Percentiles rank a stretch among this genome's conserved stretches.
phyloP scores from a whole-genome alignment of 2,329 filamentous ascomycete genomes.

The Esteya vermicola region DNA sequence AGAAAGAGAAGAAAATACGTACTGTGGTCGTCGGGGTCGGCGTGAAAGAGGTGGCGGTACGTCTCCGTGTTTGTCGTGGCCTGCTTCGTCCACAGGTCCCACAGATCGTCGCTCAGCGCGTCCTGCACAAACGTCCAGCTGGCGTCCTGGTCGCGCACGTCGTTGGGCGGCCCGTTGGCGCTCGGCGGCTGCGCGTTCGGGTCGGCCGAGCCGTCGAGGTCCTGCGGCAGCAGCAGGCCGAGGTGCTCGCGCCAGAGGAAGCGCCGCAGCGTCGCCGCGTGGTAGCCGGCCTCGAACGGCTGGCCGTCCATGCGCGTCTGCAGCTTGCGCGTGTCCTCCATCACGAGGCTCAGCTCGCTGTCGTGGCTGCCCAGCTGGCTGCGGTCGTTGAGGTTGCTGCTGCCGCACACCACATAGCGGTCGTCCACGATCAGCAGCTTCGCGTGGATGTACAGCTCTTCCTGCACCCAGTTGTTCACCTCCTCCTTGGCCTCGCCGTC shows the following conservation, averaged over 20 bases:
- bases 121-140: slow-evolving; percentile 54
- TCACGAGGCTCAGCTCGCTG: slow-evolving; percentile 77
- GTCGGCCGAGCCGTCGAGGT: slow-evolving; percentile 50
- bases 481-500: slow-evolving; percentile 63
- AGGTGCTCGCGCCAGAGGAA: slow-evolving; percentile 87
- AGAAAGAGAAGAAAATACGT: slow-evolving; percentile 14
- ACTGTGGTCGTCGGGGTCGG: slow-evolving; percentile 79
- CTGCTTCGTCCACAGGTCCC: slow-evolving; percentile 52
- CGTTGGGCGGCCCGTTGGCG: slow-evolving; percentile 50
- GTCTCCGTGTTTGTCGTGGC: slow-evolving; percentile 60
- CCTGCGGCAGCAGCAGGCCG: slow-evolving; percentile 64
- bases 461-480: slow-evolving; percentile 80
- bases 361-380: slow-evolving; percentile 80
- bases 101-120: slow-evolving; percentile 52
- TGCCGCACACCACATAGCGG: slow-evolving; percentile 69
- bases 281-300: slow-evolving; percentile 57
- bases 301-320: slow-evolving; percentile 65
- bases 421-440: slow-evolving; percentile 89
- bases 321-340: slow-evolving; percentile 66
- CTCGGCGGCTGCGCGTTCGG: slow-evolving; percentile 63
- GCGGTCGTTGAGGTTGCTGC: slow-evolving; percentile 84
- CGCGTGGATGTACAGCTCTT: slow-evolving; percentile 89
- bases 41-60: slow-evolving; percentile 70
- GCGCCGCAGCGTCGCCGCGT: slow-evolving; percentile 68
- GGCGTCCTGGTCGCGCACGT: slow-evolving; percentile 45